Evolutionary conservation across 805 yeast genomes (phyloP), one percentile per base, ranked within the genome.

Genomic region (Candida suzukii): DNA sequence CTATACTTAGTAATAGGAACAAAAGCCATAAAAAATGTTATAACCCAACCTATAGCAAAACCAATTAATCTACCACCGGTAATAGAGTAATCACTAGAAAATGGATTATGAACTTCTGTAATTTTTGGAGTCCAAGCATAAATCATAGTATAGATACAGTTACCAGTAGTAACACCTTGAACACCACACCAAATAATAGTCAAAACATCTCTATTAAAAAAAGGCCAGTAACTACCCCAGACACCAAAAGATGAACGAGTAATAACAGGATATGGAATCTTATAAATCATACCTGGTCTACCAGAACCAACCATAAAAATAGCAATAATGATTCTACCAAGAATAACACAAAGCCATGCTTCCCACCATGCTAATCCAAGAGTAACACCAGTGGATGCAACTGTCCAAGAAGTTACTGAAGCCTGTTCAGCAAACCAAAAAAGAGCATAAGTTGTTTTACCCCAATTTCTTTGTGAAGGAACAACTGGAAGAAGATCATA

Each of bases 341-440:
- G 46, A 93, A 95, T 86, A 21, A 88, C 93, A 1, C 91, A 76
- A 29, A 88, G 64, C 95, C 95, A 88, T 11, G 84, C 79, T 56
- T 80, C 88, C 95, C 95, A 88, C 95, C 95, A 87, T 16, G 81
- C 74, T 62, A 88, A 65, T 10, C 93, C 93, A 18, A 79, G 76
- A 41, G 70, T 67, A 43, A 83, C 81, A 52, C 95, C 95, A 0
- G 95, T 83, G 9, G 91, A 80, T 2, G 95, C 95, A 51, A 88
- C 86, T 67, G 84, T 88, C 88, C 91, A 87, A 6, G 96, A 85
- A 60, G 84, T 87, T 56, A 88, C 78, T 63, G 88, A 88, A 67
- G 88, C 84, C 24, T 95, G 80, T 58, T 88, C 96, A 0, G 95
- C 88, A 44, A 88, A 60, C 96, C 96, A 88, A 52, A 85, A 83